phyloP scores from a whole-genome alignment of 176 grass and related monocot species.

The Coix lacrymajobi region DNA sequence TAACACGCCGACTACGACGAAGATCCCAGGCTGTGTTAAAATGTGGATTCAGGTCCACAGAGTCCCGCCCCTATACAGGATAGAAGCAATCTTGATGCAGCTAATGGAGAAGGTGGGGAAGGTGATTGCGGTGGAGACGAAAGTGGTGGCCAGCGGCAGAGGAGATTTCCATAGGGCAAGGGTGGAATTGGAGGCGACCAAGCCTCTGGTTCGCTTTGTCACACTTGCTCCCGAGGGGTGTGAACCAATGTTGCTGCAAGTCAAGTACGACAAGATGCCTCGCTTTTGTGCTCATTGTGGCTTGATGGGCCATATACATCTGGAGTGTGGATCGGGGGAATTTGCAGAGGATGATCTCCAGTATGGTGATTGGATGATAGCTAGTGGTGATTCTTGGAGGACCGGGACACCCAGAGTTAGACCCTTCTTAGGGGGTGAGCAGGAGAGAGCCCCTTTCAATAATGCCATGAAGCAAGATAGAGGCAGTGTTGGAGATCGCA shows the following conservation, averaged over 20 bases:
- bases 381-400: accelerated
- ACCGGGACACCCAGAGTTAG: background rate
- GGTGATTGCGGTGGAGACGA: background rate
- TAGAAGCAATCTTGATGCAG: background rate
- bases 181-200: too few species aligned
- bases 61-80: background rate
- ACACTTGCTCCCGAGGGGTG: background rate
- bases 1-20: background rate
- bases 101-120: background rate
- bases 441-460: too few species aligned
- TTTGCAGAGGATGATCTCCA: background rate
- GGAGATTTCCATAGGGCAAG: too few species aligned
- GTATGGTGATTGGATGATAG: background rate
- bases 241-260: too few species aligned
- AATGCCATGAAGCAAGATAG: too few species aligned
- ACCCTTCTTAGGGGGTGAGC: too few species aligned
- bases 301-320: too few species aligned
- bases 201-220: background rate
- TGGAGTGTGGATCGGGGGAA: too few species aligned
- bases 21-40: background rate
- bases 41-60: background rate
- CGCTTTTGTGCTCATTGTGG: too few species aligned
- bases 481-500: too few species aligned
- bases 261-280: too few species aligned
- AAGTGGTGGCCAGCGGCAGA: background rate